Conservation (phyloP, 345 rosid species). For the Salix brachista region DNA sequence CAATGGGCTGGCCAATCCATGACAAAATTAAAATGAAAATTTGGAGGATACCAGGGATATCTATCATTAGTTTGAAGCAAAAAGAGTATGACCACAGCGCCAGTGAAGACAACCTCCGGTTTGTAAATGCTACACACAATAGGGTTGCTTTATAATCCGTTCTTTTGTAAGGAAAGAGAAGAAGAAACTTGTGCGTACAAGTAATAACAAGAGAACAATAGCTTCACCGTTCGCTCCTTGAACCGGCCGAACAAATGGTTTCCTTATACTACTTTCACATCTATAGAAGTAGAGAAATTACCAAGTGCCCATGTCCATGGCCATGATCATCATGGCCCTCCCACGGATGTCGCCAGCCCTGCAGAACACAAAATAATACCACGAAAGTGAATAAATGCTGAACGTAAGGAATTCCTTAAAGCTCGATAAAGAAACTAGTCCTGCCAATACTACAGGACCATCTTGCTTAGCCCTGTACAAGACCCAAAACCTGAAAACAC, state of each 20-base stretch:
- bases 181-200: background rate
- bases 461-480: constrained; percentile 93
- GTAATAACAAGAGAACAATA: background rate
- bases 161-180: too few relatives aligned
- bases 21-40: background rate
- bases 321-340: constrained; percentile 62
- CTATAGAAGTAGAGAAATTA: constrained; percentile 2
- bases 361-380: constrained; percentile 2
- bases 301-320: constrained; percentile 62
- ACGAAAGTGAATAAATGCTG: background rate
- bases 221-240: background rate
- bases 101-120: too few relatives aligned
- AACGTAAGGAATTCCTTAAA: background rate
- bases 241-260: background rate
- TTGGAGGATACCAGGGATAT: background rate
- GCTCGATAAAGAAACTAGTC: background rate
- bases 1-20: background rate
- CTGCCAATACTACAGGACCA: constrained; percentile 91
- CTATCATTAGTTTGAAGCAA: background rate
- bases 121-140: too few relatives aligned
- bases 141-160: too few relatives aligned
- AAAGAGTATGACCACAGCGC: too few relatives aligned
- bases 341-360: constrained; percentile 99
- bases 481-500: constrained; percentile 82
- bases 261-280: background rate